These are phyloP conservation scores for Apiotrichum sp. DNA, from an alignment of 1,284 basidiomycete genomes.

Conservation along the genomic window DNA sequence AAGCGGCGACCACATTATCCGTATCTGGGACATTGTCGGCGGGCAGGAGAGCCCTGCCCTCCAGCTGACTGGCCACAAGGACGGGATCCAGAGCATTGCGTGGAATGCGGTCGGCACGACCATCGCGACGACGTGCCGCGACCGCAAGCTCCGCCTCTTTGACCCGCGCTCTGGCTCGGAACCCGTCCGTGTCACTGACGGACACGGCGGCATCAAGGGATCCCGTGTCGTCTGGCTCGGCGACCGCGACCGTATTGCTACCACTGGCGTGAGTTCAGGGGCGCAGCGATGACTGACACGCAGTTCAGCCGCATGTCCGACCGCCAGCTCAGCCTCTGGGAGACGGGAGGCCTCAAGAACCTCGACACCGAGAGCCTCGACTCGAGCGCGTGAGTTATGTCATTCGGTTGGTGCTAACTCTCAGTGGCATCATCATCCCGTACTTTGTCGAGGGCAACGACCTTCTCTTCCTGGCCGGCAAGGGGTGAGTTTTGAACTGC, in stretches of 20 bases:
- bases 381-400: constrained; percentile 58
- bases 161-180: constrained; percentile 76
- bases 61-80: constrained; percentile 69
- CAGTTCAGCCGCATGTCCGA: constrained; percentile 88
- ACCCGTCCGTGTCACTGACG: constrained; percentile 73
- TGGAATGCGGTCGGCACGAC: constrained; percentile 79
- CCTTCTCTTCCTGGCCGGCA: constrained; percentile 78
- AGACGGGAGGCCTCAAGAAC: constrained; percentile 63
- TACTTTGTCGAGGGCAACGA: constrained; percentile 91
- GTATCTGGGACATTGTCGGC: constrained; percentile 81
- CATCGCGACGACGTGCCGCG: constrained; percentile 69
- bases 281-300: neutral
- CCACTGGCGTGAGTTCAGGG: constrained; percentile 58
- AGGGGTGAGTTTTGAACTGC: constrained; percentile 43
- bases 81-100: constrained; percentile 78
- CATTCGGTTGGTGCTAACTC: neutral
- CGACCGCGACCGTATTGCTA: constrained; percentile 76
- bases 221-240: constrained; percentile 89
- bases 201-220: constrained; percentile 91
- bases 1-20: constrained; percentile 80
- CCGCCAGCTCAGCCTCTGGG: constrained; percentile 82
- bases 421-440: constrained; percentile 84
- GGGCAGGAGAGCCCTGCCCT: constrained; percentile 57
- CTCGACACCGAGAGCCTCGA: constrained; percentile 74
- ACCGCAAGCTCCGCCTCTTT: constrained; percentile 86